Evolutionary conservation across 176 grass and related monocot species (phyloP).

Genomic region (Olyra latifolia): DNA sequence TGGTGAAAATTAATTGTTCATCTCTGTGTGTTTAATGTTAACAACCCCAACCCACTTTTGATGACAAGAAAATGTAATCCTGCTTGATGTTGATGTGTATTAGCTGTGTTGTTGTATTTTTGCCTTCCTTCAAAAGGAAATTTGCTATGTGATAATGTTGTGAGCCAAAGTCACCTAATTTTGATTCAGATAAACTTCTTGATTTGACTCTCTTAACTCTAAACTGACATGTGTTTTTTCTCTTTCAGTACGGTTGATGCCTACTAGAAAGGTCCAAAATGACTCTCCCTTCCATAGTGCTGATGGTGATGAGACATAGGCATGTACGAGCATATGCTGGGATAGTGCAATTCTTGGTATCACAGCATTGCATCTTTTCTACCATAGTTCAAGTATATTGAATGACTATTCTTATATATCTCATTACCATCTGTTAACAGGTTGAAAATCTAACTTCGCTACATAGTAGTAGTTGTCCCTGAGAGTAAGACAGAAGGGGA

Average conservation of each 20-base stretch:
- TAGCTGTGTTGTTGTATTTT: background rate
- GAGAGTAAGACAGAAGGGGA: no score
- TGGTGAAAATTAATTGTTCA: constrained; percentile 4
- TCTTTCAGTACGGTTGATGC: background rate
- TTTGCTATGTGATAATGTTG: background rate
- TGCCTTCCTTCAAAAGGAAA: background rate
- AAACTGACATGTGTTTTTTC: background rate
- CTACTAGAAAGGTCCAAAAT: background rate
- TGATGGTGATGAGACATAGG: background rate
- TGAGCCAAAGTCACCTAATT: background rate
- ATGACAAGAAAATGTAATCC: background rate
- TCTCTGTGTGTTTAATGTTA: background rate
- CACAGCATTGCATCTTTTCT: background rate
- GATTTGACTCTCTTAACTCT: background rate
- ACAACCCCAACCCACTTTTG: background rate
- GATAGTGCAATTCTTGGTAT: background rate
- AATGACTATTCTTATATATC: background rate
- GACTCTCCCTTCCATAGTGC: background rate
- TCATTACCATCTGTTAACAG: background rate
- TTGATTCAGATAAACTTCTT: background rate
- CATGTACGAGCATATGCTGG: background rate
- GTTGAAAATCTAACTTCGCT: background rate
- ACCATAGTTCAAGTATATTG: background rate
- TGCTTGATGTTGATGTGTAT: background rate
- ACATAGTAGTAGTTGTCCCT: background rate